Evolutionary conservation across 306 rosid genomes (phyloP).

Genomic region (Corylus avellana): DNA sequence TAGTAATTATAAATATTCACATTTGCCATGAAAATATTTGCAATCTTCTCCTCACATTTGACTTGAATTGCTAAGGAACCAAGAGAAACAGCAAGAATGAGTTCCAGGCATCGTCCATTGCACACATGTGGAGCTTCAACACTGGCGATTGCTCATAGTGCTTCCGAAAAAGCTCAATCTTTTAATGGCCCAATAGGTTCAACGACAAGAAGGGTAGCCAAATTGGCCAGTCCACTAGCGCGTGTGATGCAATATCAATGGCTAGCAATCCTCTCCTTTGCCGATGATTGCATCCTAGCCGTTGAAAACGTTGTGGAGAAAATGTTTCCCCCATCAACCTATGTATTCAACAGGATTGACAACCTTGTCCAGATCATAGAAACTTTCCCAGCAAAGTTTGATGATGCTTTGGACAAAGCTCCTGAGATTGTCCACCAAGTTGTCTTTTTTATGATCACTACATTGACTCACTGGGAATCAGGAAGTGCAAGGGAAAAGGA

Average conservation of each 20-base stretch:
- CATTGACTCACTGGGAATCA: slow-evolving; percentile 35
- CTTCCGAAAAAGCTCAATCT: slow-evolving; percentile 39
- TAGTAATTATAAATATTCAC: not conserved
- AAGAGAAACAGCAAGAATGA: slow-evolving; percentile 30
- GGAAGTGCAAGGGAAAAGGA: slow-evolving; percentile 45
- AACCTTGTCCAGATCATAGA: slow-evolving; percentile 31
- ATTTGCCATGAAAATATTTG: not conserved
- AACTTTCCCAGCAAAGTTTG: slow-evolving; percentile 51
- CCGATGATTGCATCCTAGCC: slow-evolving; percentile 49
- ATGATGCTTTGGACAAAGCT: slow-evolving; percentile 37
- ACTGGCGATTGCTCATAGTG: slow-evolving; percentile 39
- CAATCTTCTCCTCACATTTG: not conserved
- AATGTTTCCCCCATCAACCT: slow-evolving; percentile 50
- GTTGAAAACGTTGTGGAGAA: slow-evolving; percentile 44
- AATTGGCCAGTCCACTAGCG: slow-evolving; percentile 41
- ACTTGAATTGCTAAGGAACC: slow-evolving; percentile 36
- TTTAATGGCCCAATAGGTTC: slow-evolving; percentile 58
- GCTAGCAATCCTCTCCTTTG: slow-evolving; percentile 52
- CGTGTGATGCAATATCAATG: slow-evolving; percentile 37
- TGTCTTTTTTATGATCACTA: slow-evolving; percentile 31
- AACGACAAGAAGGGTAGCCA: slow-evolving; percentile 34
- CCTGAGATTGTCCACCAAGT: slow-evolving; percentile 34
- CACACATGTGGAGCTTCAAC: slow-evolving; percentile 61
- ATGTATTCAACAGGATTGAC: slow-evolving; percentile 55
- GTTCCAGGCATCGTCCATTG: slow-evolving; percentile 55